Base-by-base conservation (phyloP, 148 eudicot species). In the Vaccinium vitisidaea region DNA sequence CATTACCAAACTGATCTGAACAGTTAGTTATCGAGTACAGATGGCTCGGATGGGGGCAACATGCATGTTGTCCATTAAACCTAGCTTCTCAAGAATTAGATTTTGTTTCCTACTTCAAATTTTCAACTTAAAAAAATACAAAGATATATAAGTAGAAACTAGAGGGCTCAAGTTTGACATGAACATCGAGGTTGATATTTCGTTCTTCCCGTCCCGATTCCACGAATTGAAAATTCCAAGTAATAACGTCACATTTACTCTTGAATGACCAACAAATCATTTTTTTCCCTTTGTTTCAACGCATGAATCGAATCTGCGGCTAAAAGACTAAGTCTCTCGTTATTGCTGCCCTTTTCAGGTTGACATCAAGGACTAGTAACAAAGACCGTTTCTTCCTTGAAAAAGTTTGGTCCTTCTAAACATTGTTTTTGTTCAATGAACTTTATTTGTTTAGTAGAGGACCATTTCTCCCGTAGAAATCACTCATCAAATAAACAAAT, bases 21-120 rank as follows among this genome's bases (percentile, higher is more conserved):
- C 0, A 0, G 0, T 36, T 36, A 1, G 2, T 36, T 3, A 0
- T 2, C 39, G 2, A 36, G 2, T 3, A 36, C 39, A 3, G 3
- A 36, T 3, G 39, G 2, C 3, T 36, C 3, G 3, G 39, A 36
- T 36, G 39, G 39, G 3, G 39, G 2, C 39, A 36, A 36, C 39
- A 36, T 2, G 39, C 39, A 36, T 36, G 39, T 0, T 36, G 39
- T 36, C 39, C 39, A 36, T 36, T 36, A 36, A 36, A 36, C 39
- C 39, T 36, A 36, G 3, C 39, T 36, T 36, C 39, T 2, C 39
- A 36, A 36, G 39, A 36, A 36, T 36, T 36, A 36, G 39, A 36
- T 36, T 36, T 36, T 36, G 39, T 36, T 2, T 36, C 39, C 39
- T 36, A 36, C 39, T 36, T 36, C 39, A 36, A 36, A 36, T 36